These are phyloP conservation scores for Laetiporus sulphureus DNA, from an alignment of 1,284 basidiomycete genomes.

Conservation along the genomic window DNA sequence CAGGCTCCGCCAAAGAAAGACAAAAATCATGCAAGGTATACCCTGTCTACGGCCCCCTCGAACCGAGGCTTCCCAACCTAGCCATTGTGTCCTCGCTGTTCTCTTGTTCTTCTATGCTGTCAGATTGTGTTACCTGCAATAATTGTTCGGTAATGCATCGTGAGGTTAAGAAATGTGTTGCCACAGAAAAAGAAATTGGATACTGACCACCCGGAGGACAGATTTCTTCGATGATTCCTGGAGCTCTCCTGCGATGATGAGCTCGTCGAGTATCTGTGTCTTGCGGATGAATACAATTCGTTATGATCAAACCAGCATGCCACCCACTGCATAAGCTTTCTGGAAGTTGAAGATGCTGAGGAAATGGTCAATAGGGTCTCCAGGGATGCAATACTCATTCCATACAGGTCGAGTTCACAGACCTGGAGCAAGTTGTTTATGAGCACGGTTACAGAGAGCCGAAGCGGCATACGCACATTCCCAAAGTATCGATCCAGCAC, in stretches of 20 bases:
- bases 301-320: too few relatives aligned
- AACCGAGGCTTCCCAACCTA: constrained; percentile 45
- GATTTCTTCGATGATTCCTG: constrained; percentile 99
- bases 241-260: constrained; percentile 96
- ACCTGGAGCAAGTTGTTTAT: constrained; percentile 46
- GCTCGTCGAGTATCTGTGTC: constrained; percentile 86
- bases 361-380: neutral
- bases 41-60: constrained; percentile 19
- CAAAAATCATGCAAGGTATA: too few relatives aligned
- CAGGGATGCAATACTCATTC: neutral
- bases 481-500: constrained; percentile 99
- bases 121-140: constrained; percentile 73
- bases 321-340: constrained; percentile 86
- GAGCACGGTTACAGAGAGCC: constrained; percentile 4
- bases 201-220: constrained; percentile 77
- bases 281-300: neutral
- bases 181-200: neutral
- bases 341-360: constrained; percentile 96
- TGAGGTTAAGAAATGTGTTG: too few relatives aligned
- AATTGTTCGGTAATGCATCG: too few relatives aligned
- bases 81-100: constrained; percentile 73
- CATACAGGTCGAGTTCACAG: constrained; percentile 91
- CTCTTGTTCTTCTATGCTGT: constrained; percentile 76
- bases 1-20: too few relatives aligned
- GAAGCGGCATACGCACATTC: constrained; percentile 57